These are phyloP conservation scores for Backusella liffmaniae DNA, from an alignment of 192 early-diverging fungal species.

Conservation along the genomic window DNA sequence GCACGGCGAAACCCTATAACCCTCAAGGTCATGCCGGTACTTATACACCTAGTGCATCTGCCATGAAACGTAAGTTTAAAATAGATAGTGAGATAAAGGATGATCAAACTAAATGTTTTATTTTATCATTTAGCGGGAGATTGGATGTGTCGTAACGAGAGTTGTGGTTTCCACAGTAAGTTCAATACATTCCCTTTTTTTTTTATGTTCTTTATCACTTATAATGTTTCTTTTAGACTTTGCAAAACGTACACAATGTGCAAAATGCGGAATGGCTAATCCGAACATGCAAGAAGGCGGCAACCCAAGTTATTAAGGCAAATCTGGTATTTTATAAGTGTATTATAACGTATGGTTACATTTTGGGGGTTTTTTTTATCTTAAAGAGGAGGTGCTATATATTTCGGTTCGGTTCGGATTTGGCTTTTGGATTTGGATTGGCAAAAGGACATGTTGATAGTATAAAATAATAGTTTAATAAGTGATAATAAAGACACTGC, in stretches of 20 bases:
- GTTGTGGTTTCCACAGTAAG: conserved; percentile 54
- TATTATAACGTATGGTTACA: background rate
- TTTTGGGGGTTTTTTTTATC: background rate
- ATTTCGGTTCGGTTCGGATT: background rate
- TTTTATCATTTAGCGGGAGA: conserved; percentile 36
- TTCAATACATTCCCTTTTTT: background rate
- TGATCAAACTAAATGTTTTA: too few species aligned
- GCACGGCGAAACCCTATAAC: conserved; percentile 43
- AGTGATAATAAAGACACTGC: too few species aligned
- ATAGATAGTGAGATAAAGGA: too few species aligned
- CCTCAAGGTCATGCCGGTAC: conserved; percentile 9
- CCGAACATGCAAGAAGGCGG: conserved; percentile 33
- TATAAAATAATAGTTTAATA: too few species aligned
- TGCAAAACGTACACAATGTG: conserved; percentile 57
- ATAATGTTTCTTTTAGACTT: conserved; percentile 32
- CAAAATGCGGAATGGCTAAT: conserved; percentile 45
- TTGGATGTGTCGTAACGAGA: conserved; percentile 61
- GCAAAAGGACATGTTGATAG: too few species aligned
- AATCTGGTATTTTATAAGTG: conserved; percentile 1
- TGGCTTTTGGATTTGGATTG: too few species aligned
- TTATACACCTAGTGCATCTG: conserved; percentile 17
- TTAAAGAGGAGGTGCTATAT: background rate
- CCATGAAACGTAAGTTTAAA: conserved; percentile 4
- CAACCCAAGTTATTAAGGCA: conserved; percentile 6
- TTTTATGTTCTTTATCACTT: background rate